Conservation (phyloP, 352 stramenopile species). For the Pythium scleroteichum region DNA sequence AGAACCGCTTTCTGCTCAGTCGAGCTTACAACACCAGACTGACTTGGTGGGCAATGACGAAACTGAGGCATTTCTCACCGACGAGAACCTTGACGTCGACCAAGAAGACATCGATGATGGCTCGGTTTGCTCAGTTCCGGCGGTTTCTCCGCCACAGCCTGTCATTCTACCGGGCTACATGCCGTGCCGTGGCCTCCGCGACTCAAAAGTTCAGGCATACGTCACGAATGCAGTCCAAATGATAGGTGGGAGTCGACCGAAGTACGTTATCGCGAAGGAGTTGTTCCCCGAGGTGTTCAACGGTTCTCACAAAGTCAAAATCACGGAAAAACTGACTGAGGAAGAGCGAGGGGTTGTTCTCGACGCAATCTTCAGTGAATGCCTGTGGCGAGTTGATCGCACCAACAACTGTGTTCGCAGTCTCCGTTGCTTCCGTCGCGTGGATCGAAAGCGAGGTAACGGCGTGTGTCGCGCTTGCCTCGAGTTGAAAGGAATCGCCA, state of each 20-base stretch:
- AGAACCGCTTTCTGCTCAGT: neutral
- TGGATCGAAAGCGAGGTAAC: conserved; percentile 34
- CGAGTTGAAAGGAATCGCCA: conserved; percentile 62
- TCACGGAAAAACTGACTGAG: conserved; percentile 53
- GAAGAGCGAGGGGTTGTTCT: conserved; percentile 59
- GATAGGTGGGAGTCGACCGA: conserved; percentile 71
- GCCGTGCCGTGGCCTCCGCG: conserved; percentile 61
- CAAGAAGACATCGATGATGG: conserved; percentile 8
- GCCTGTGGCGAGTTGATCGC: conserved; percentile 81
- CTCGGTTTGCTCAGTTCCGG: neutral
- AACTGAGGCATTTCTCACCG: conserved; percentile 21
- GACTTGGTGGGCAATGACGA: neutral
- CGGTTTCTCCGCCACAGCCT: neutral
- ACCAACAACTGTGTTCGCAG: conserved; percentile 71
- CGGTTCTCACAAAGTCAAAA: conserved; percentile 61
- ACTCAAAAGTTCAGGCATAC: conserved; percentile 64
- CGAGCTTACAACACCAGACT: neutral
- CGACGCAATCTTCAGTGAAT: conserved; percentile 78
- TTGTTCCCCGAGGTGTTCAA: conserved; percentile 64
- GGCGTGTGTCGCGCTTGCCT: conserved; percentile 68
- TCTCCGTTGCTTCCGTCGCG: conserved; percentile 57
- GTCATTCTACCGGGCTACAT: conserved; percentile 38
- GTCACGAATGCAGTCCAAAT: conserved; percentile 65
- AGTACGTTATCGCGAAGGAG: conserved; percentile 81
- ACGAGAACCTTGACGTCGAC: conserved; percentile 16